phyloP scores from a whole-genome alignment of 2,329 filamentous ascomycete genomes.

The Waltergamsia citrina region DNA sequence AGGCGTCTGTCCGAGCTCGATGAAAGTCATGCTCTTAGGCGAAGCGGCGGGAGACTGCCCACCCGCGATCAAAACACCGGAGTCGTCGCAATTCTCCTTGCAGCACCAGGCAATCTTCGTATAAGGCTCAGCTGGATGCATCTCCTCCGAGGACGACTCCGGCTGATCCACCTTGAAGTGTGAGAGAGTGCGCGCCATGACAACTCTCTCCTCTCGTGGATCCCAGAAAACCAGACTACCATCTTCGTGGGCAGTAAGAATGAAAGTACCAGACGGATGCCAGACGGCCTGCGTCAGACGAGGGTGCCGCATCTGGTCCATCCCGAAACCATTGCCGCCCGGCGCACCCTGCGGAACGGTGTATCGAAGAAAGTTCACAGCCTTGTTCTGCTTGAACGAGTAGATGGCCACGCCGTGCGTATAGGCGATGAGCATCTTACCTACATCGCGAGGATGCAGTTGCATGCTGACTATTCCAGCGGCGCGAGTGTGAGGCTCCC shows the following conservation, averaged over 20 bases:
- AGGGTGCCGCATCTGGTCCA: slow-evolving; percentile 58
- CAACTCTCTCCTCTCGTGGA: slow-evolving; percentile 71
- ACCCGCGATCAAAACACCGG: slow-evolving; percentile 76
- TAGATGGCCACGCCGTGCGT: slow-evolving; percentile 80
- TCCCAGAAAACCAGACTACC: slow-evolving; percentile 93
- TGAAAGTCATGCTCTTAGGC: slow-evolving; percentile 72
- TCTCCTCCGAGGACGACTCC: slow-evolving; percentile 35
- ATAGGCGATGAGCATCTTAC: slow-evolving; percentile 86
- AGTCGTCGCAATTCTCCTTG: slow-evolving; percentile 89
- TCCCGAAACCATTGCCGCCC: slow-evolving; percentile 61
- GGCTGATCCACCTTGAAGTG: slow-evolving; percentile 66
- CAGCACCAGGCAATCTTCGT: slow-evolving; percentile 79
- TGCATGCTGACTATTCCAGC: slow-evolving; percentile 64
- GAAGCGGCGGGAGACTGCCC: slow-evolving; percentile 59
- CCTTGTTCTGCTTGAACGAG: slow-evolving; percentile 84
- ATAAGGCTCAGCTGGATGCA: slow-evolving; percentile 21
- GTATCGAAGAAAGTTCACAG: slow-evolving; percentile 75
- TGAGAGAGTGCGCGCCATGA: slow-evolving; percentile 75
- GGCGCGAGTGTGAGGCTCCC: slow-evolving; percentile 54
- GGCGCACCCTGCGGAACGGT: slow-evolving; percentile 71
- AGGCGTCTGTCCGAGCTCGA: slow-evolving; percentile 83
- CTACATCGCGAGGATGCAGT: slow-evolving; percentile 86
- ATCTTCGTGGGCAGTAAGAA: slow-evolving; percentile 82
- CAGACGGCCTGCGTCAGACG: slow-evolving; percentile 75
- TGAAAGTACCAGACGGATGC: slow-evolving; percentile 90